Evolutionary conservation across 1,139 yeast genomes (phyloP).

Genomic region (Nadsonia commutata): DNA sequence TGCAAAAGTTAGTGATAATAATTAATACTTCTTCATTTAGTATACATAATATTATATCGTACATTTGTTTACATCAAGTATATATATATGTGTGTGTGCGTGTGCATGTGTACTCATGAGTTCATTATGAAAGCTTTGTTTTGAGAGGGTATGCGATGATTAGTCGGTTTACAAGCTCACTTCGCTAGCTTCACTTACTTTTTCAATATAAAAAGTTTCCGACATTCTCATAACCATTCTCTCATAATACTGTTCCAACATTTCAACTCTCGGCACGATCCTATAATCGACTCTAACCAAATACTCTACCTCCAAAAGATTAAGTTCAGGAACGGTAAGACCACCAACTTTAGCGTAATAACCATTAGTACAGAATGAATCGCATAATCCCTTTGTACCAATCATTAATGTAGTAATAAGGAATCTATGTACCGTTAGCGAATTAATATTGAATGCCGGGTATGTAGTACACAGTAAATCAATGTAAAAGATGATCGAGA

Average conservation of each 20-base stretch:
- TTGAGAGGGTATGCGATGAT: too few species aligned
- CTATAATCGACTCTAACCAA: constrained; percentile 68
- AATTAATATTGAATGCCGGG: constrained; percentile 68
- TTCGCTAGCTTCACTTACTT: neutral
- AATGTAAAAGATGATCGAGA: constrained; percentile 75
- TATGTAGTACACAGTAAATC: constrained; percentile 71
- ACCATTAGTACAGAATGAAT: constrained; percentile 81
- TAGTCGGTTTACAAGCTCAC: too few species aligned
- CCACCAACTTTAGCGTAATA: constrained; percentile 97
- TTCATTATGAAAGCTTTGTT: too few species aligned
- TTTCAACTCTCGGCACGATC: constrained; percentile 36
- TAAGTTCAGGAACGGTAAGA: constrained; percentile 69
- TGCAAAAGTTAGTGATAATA: too few species aligned
- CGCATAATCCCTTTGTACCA: constrained; percentile 86
- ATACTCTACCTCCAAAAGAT: constrained; percentile 79
- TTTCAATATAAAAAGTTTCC: constrained; percentile 8
- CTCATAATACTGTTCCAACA: constrained; percentile 25
- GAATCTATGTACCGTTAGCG: constrained; percentile 87
- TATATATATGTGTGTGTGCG: neutral
- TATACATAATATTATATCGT: too few species aligned
- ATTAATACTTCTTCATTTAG: too few species aligned
- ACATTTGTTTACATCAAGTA: too few species aligned
- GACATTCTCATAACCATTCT: constrained; percentile 18
- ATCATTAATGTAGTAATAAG: constrained; percentile 81
- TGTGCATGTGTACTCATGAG: neutral